Evolutionary conservation across 1,284 basidiomycete species (phyloP), one percentile per base, ranked within the genome.

Genomic region (Abortiporus biennis): DNA sequence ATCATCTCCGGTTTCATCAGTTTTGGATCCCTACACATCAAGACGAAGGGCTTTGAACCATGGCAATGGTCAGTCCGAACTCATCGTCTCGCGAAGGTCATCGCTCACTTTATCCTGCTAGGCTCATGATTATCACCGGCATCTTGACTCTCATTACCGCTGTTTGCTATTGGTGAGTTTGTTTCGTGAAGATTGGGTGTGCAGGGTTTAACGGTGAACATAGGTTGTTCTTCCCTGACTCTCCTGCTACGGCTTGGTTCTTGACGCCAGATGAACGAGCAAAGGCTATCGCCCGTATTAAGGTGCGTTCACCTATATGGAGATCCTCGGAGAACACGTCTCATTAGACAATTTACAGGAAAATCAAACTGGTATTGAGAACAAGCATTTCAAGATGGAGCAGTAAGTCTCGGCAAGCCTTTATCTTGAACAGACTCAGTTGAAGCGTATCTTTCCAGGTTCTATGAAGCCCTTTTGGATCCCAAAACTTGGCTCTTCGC

Each of bases 41-140:
- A 69, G 29, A 76, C 73, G 0, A 40, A 44, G 4, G 55, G 59
- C 11, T 74, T 84, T 40, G 69, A 75, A 48, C 80, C 82, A 0
- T 85, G 82, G 81, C 78, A 83, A 65, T 85, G 81, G 79, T 77
- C 47, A 40, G 55, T 45, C 22, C n/a, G 27, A n/a, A 9, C 27
- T 9, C 9, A 29, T n/a, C n/a, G 27, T 9, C 9, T 29, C 27
- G n/a, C 27, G 9, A n/a, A n/a, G n/a, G n/a, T n/a, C n/a, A n/a
- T n/a, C n/a, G n/a, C n/a, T n/a, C n/a, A n/a, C 9, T 29, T 13
- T 15, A 6, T n/a, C 3, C 11, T 38, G 20, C 16, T 36, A 80
- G 78, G 81, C 68, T 87, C 40, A 85, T 86, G 78, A 69, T 87
- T 43, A 82, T 87, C 39, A 82, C 80, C 19, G 85, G 84, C 2